Base-by-base conservation (phyloP, 1,139 yeast species). In the Debaryomyces sp. region DNA sequence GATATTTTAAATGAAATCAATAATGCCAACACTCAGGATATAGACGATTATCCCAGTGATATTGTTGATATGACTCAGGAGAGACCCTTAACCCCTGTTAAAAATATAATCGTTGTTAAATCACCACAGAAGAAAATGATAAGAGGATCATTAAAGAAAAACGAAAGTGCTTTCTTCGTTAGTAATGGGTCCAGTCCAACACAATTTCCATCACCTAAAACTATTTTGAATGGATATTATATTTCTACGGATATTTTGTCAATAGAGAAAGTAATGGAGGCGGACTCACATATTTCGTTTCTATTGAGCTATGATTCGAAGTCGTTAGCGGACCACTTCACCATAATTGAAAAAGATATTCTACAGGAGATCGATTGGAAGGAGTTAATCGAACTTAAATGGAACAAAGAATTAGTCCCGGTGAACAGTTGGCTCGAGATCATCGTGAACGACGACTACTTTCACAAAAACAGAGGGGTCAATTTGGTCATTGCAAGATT, bases 311-410 rank as follows among this genome's bases (percentile, higher is more conserved):
- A 81, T 63, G 83, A 80, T 48, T 84, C 96, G 0, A 68, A 73
- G 46, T 70, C 79, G 0, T 70, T 94, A 36, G 90, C 96, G 5
- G 79, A 84, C 49, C 97, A 92, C 59, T 76, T 94, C 66, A 92
- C 98, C 0, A 64, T 88, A 46, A 88, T 94, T 55, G 99, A 94
- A 64, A 77, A 85, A 48, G 98, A 92, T 64, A 81, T 92, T 46
- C 66, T 92, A 32, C 80, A 83, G 47, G 97, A 90, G 58, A 80
- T 94, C 41, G 98, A 92, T 64, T 92, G 98, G 98, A 86, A 85
- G 61, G 97, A 90, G 58, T 75, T 92, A 46, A 78, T 92, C 47
- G 95, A 90, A 57, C 70, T 89, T 55, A 79, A 83, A 50, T 88
- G 96, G 91, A 81, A 81, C 53, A 80, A 81, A 51, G 82, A 83